Evolutionary conservation across 495 filamentous ascomycete species (phyloP), one percentile per base, ranked within the genome.

Genomic region (Cladorrhinum samala): DNA sequence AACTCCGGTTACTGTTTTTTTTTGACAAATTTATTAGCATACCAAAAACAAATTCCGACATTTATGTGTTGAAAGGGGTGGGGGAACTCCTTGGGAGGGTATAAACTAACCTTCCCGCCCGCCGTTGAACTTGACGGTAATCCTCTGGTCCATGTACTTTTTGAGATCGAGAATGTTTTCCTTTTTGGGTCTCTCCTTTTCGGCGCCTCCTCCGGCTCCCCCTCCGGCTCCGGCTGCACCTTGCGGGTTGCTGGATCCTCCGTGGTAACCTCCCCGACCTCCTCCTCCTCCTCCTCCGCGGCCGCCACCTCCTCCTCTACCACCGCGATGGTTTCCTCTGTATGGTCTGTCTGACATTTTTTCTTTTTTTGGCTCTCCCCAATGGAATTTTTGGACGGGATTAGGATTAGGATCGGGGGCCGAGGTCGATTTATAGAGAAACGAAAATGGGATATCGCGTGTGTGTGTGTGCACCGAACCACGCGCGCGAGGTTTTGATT

Each of bases 121-220:
- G 19, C 93, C 93, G 63, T 88, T 96, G 67, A 98, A 97, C 73
- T 97, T 96, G 54, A 97, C 93, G 3, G 79, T 84, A 49, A 98
- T 87, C 63, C 86, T 78, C 79, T 96, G 92, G 70, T 97, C 93
- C 83, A 95, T 90, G 66, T 96, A 98, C 74, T 94, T 94, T 66
- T 76, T 82, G 55, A 98, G 73, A 58, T 98, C 93, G 18, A 98
- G 80, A 62, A 98, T 98, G 65, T 96, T 96, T 68, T 98, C 92
- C 74, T 96, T 96, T 80, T 95, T 96, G 54, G 91, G 89, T 58
- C 87, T 85, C 59, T 82, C 78, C 48, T 50, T 52, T 3, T 64
- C 68, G 57, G 70, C 30, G 3, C 50, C 46, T 16, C 58, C 56
- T 13, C 65, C 69, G 13, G 71, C 63, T 9, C 63, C 52, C 5